A percentile compares a stretch with the other conserved stretches of the same genome.
Evolutionary conservation across 2,329 filamentous ascomycete genomes (phyloP).

Genomic region (Pseudomassariella vexata): DNA sequence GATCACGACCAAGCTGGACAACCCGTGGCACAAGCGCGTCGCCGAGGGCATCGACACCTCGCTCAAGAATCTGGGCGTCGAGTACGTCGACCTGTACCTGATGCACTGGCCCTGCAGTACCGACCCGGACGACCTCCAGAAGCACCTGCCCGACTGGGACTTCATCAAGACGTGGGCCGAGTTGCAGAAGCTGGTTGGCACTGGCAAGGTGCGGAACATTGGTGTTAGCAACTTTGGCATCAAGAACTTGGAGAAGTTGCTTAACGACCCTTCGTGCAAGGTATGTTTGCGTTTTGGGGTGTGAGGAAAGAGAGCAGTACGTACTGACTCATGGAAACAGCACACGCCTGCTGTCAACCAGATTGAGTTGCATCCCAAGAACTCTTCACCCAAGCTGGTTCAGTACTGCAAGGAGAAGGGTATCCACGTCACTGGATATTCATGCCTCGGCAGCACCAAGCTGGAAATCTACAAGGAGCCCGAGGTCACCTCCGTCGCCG

Average conservation of each 20-base stretch:
- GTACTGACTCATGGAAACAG: constrained; percentile 22
- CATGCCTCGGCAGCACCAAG: constrained; percentile 65
- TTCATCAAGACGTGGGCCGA: constrained; percentile 74
- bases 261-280: constrained; percentile 60
- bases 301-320: background rate
- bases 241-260: constrained; percentile 70
- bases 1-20: constrained; percentile 78
- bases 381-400: constrained; percentile 74
- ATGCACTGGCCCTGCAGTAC: constrained; percentile 68
- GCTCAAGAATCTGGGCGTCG: constrained; percentile 53
- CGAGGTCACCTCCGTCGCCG: constrained; percentile 56
- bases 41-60: constrained; percentile 55
- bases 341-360: constrained; percentile 69
- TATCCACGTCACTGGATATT: constrained; percentile 72
- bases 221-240: constrained; percentile 85
- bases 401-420: constrained; percentile 66
- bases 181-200: constrained; percentile 63
- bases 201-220: constrained; percentile 72
- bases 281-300: constrained; percentile 25
- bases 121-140: constrained; percentile 55
- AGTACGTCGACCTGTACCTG: constrained; percentile 66
- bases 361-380: constrained; percentile 75
- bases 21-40: constrained; percentile 69
- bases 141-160: constrained; percentile 72
- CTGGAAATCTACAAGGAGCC: constrained; percentile 64